These are phyloP conservation scores for grape (Vitis vinifera) DNA, from an alignment of 164 flowering plant genomes.

Conservation along the genomic window DNA sequence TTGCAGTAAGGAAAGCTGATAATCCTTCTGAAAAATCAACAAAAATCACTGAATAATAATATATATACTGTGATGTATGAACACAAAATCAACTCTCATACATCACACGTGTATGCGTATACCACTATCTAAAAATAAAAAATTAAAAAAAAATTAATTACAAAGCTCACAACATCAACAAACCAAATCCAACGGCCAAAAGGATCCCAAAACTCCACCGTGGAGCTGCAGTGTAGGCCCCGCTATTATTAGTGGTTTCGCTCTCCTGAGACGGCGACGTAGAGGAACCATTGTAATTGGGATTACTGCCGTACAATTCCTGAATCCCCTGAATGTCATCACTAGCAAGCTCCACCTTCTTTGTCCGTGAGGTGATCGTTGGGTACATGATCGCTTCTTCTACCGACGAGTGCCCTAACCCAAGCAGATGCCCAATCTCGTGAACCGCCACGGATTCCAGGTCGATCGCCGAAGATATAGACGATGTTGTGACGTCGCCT, in stretches of 20 bases:
- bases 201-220: slow-evolving; percentile 10
- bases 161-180: background rate
- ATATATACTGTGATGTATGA: too few species aligned
- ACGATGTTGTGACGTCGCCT: slow-evolving; percentile 22
- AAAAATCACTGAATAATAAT: too few species aligned
- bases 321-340: slow-evolving; percentile 74
- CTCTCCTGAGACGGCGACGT: slow-evolving; percentile 29
- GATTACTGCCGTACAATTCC: slow-evolving; percentile 58
- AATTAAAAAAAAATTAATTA: background rate
- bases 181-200: slow-evolving; percentile 17
- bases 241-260: slow-evolving; percentile 24
- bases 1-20: too few species aligned
- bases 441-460: slow-evolving; percentile 87
- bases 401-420: slow-evolving; percentile 67
- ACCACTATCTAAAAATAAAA: background rate
- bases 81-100: too few species aligned
- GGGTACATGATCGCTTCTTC: slow-evolving; percentile 81
- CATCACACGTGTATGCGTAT: too few species aligned
- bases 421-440: slow-evolving; percentile 88
- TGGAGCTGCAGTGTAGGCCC: slow-evolving; percentile 4
- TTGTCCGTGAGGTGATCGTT: slow-evolving; percentile 42
- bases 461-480: slow-evolving; percentile 44
- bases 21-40: too few species aligned
- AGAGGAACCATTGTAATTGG: slow-evolving; percentile 30
- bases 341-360: slow-evolving; percentile 44